Base-by-base conservation (phyloP, 495 filamentous ascomycete genomes). In the Trichoderma orchidacearum region DNA sequence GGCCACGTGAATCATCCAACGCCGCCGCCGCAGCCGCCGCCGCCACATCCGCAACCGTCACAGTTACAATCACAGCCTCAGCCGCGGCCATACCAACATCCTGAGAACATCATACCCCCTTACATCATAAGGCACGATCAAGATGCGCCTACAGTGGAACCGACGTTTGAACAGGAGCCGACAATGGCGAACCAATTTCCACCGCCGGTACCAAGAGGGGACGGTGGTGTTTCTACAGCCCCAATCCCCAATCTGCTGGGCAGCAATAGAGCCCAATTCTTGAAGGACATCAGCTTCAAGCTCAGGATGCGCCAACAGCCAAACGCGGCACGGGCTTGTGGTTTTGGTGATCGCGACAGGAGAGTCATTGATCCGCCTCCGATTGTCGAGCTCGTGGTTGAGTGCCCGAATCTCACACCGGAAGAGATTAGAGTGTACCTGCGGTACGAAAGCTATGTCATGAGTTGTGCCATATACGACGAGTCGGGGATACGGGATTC, bases 341-440 rank as follows among this genome's bases (percentile, higher is more conserved):
- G 93, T 7, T 95, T 94, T 60, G 91, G 91, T 54, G 93, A 96
- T 68, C 74, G 92, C 62, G 93, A 98, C 67, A 85, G 93, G 28
- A 81, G 93, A 55, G 88, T 95, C 28, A 89, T 98, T 51, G 93
- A 98, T 61, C 93, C 93, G 13, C 93, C 93, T 11, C 93, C 93
- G 23, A 95, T 98, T 62, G 81, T 98, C 13, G 86, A 97, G 63
- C 81, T 98, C 30, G 79, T 80, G 23, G 77, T 95, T 51, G 82
- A 79, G 45, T 83, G 92, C 59, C 80, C 69, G 62, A 81, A 66
- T 63, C 77, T 62, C 61, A 74, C 56, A 64, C 72, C 50, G 35
- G 76, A 66, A 65, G 74, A 78, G 71, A 84, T 76, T 53, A 71
- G 60, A 67, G 78, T 60, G 1, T 80, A 84, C 36, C 75, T 93